Evolutionary conservation across 805 yeast species (phyloP).

Genomic region (Candida incommunis): DNA sequence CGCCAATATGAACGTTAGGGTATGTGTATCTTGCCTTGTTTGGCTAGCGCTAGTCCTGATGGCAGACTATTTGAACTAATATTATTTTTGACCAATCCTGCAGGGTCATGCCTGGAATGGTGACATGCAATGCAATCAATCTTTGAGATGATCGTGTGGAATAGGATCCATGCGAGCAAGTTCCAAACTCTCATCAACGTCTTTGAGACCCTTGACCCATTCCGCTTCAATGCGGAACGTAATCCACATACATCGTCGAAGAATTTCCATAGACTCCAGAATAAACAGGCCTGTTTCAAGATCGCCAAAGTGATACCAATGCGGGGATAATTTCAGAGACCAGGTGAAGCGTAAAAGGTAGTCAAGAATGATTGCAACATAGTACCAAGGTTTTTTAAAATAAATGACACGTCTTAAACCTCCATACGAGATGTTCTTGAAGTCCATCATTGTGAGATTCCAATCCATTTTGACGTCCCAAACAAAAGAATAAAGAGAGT

Average conservation of each 20-base stretch:
- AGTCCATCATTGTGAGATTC: slow-evolving; percentile 44
- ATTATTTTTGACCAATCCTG: slow-evolving; percentile 2
- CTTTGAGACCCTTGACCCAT: slow-evolving; percentile 20
- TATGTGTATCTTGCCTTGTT: no score
- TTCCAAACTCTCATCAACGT: slow-evolving; percentile 7
- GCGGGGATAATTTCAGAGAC: slow-evolving; percentile 41
- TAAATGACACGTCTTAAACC: slow-evolving; percentile 16
- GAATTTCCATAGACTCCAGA: slow-evolving; percentile 59
- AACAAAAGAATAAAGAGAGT: slow-evolving; percentile 62
- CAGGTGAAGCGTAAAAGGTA: slow-evolving; percentile 61
- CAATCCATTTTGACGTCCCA: slow-evolving; percentile 93
- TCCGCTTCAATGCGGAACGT: slow-evolving; percentile 75
- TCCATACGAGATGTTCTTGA: slow-evolving; percentile 7
- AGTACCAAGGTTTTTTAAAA: slow-evolving; percentile 30
- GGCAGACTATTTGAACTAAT: no score
- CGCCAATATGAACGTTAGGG: no score
- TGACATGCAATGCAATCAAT: not conserved
- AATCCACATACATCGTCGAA: slow-evolving; percentile 85
- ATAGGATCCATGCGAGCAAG: slow-evolving; percentile 4
- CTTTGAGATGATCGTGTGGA: not conserved
- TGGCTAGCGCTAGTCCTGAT: no score
- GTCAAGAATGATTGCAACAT: slow-evolving; percentile 44
- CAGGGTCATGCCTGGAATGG: slow-evolving; percentile 2
- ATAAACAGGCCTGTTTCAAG: slow-evolving; percentile 46
- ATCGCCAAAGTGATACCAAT: slow-evolving; percentile 16